Conservation (phyloP, 129 eudicot species). For the Daucus carota region DH1_v3.0 NC_030384.2:48968001-48968500, state of each 20-base stretch:
- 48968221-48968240: slow-evolving; percentile 19
- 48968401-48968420: slow-evolving; percentile 40
- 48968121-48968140: neutral
- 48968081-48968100: neutral
- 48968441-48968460: slow-evolving; percentile 54
- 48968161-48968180: neutral
- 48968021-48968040: slow-evolving; percentile 72
- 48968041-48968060: slow-evolving; percentile 40
- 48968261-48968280: slow-evolving; percentile 58
- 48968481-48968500: slow-evolving; percentile 69
- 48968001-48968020: slow-evolving; percentile 58
- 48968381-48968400: slow-evolving; percentile 44
- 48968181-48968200: neutral
- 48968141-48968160: neutral
- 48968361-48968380: slow-evolving; percentile 63
- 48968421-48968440: slow-evolving; percentile 24
- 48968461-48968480: slow-evolving; percentile 53
- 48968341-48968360: slow-evolving; percentile 41
- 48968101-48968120: neutral
- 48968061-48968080: slow-evolving; percentile 6
- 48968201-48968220: neutral
- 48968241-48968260: slow-evolving; percentile 54
- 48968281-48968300: slow-evolving; percentile 35
- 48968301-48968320: slow-evolving; percentile 63
- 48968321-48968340: slow-evolving; percentile 60